phyloP scores from a whole-genome alignment of 768 basidiomycete genomes.

The Mycena capillaripes region DNA sequence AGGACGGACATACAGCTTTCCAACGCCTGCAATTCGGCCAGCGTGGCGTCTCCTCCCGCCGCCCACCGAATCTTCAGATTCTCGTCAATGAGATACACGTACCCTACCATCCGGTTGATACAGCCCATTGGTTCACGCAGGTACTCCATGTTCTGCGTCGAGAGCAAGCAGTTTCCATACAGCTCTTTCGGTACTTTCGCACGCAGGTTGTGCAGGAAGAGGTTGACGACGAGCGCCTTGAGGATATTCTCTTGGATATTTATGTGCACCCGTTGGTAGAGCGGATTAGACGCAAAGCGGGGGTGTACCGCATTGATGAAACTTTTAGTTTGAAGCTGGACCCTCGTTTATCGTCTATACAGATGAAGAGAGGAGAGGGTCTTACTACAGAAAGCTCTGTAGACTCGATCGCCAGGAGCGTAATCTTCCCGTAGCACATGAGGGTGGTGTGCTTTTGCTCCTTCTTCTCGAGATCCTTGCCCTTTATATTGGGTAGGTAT shows the following conservation, averaged over 20 bases:
- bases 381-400: conserved; percentile 91
- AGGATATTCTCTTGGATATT: conserved; percentile 96
- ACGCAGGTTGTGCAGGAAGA: conserved; percentile 86
- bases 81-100: conserved; percentile 92
- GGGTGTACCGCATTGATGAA: conserved; percentile 73
- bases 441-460: conserved; percentile 80
- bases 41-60: conserved; percentile 86
- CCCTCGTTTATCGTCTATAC: conserved; percentile 8
- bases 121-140: conserved; percentile 88
- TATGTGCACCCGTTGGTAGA: conserved; percentile 85
- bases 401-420: conserved; percentile 85
- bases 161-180: conserved; percentile 83
- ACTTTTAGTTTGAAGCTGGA: conserved; percentile 82
- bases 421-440: conserved; percentile 81
- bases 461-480: conserved; percentile 72
- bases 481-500: conserved; percentile 90
- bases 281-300: conserved; percentile 66
- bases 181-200: conserved; percentile 71
- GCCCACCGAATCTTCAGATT: conserved; percentile 92
- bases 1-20: conserved; percentile 79
- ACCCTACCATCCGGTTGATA: conserved; percentile 92
- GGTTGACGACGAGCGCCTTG: conserved; percentile 89
- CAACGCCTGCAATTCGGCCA: conserved; percentile 78
- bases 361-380: conserved; percentile 15
- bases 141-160: conserved; percentile 89